Conservation (phyloP, 148 eudicot species). For the Camellia japonica region DNA sequence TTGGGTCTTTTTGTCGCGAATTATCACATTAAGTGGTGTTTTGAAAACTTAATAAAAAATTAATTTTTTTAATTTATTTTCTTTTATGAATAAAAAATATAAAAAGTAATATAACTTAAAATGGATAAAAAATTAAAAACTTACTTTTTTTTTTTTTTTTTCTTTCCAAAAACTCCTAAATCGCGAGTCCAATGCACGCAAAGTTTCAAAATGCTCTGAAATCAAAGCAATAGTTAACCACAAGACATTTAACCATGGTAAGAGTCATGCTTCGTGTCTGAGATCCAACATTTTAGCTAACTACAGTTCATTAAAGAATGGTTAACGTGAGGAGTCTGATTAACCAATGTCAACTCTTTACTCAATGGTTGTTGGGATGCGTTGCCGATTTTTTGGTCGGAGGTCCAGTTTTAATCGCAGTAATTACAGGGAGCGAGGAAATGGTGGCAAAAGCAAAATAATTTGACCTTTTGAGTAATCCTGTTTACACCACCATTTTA, state of each 20-base stretch:
- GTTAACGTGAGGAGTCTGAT: background rate
- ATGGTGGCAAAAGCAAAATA: background rate
- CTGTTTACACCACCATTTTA: too few relatives aligned
- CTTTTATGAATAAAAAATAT: too few relatives aligned
- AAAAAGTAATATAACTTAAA: too few relatives aligned
- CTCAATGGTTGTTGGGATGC: slow-evolving; percentile 9
- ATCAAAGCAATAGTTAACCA: background rate
- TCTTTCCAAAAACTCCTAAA: too few relatives aligned
- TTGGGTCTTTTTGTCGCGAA: background rate
- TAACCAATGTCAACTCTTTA: slow-evolving; percentile 3
- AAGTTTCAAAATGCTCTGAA: background rate
- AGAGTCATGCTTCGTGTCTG: background rate
- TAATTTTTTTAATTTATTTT: too few relatives aligned
- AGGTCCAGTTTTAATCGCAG: background rate
- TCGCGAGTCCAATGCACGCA: background rate
- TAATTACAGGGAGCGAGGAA: background rate
- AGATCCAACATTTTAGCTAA: background rate
- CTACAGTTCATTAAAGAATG: background rate
- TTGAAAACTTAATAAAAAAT: too few relatives aligned
- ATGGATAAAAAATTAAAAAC: too few relatives aligned
- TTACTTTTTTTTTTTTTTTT: too few relatives aligned
- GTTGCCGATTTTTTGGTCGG: slow-evolving; percentile 3
- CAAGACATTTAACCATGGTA: background rate
- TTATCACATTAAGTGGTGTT: background rate
- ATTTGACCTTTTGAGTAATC: too few relatives aligned